These are phyloP conservation scores for Termitomyces sp. DNA, from an alignment of 768 basidiomycete genomes.

Conservation along the genomic window DNA sequence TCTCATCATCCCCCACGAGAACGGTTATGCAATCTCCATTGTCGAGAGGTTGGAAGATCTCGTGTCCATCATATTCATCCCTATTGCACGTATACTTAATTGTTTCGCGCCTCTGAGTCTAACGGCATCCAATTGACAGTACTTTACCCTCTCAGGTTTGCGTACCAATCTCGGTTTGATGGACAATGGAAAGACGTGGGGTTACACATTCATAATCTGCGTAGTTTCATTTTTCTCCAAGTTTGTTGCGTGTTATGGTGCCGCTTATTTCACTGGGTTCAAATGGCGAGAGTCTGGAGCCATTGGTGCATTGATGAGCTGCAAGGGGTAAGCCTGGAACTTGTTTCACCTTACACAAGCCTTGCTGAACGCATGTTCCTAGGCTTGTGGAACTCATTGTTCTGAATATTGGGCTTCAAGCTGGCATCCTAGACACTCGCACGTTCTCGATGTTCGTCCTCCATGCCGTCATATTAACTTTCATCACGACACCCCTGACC, in stretches of 20 bases:
- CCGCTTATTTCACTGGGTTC: slow-evolving; percentile 63
- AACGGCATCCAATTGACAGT: slow-evolving; percentile 38
- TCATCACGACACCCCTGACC: slow-evolving; percentile 83
- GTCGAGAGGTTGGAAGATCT: slow-evolving; percentile 89
- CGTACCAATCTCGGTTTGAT: slow-evolving; percentile 78
- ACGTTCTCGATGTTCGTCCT: slow-evolving; percentile 92
- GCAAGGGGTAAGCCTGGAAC: slow-evolving; percentile 64
- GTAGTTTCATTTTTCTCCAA: slow-evolving; percentile 77
- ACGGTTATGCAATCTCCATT: slow-evolving; percentile 75
- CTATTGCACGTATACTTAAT: slow-evolving; percentile 50
- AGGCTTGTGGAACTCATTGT: slow-evolving; percentile 87
- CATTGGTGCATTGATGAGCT: slow-evolving; percentile 86
- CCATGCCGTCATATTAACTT: slow-evolving; percentile 71
- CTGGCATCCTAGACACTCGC: slow-evolving; percentile 56
- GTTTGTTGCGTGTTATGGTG: slow-evolving; percentile 63
- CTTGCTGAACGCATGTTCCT: background rate
- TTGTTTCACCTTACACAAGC: background rate
- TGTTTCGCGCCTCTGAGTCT: background rate
- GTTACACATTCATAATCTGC: slow-evolving; percentile 72
- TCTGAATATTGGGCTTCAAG: slow-evolving; percentile 80
- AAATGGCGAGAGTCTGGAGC: slow-evolving; percentile 75
- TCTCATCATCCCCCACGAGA: slow-evolving; percentile 78
- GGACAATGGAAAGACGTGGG: slow-evolving; percentile 77
- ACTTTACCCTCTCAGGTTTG: slow-evolving; percentile 79
- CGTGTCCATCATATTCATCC: slow-evolving; percentile 71